Evolutionary conservation across 306 rosid genomes (phyloP), one percentile per base, ranked within the genome.

Genomic region (Trifolium dubium): DNA sequence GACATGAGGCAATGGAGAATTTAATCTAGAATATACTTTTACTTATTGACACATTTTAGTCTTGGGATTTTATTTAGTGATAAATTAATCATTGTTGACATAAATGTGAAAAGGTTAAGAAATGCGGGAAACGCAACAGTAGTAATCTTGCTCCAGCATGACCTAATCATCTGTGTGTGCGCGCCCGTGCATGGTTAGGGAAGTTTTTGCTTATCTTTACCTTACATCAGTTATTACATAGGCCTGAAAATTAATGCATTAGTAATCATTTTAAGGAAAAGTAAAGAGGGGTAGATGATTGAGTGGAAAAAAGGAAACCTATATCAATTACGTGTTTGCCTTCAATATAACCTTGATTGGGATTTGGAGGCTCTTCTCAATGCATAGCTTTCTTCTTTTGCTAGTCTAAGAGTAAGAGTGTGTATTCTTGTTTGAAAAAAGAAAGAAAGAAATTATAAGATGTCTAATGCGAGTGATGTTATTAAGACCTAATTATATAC

Each of bases 1-100:
- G 68, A 56, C 73, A 80, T 68, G 64, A 46, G 76, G 75, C 64
- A 64, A 64, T 68, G 61, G 78, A 61, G 78, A 77, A 65, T 77
- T 58, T 13, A 39, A 39, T 66, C 51, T 55, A 47, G 72, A 30
- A 61, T 30, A 73, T 68, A 77, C 59, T 43, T 30, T 53, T 76
- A 13, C 8, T 73, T 74, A 15, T 50, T 64, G 15, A 60, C 31
- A 5, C 67, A 17, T 53, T 31, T 58, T 56, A 15, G 47, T 14
- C 5, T 60, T 32, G 5, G n/a, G 47, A 18, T 65, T 65, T 40
- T 17, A 60, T 54, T 63, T 18, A 14, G 10, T 61, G 40, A 37
- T 6, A 37, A 37, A 5, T 46, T 32, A 2, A 58, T 37, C 64
- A 54, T 66, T 6, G 6, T 39, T 63, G 6, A 29, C 41, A 59